A percentile compares a stretch with the other conserved stretches of the same genome.
These are phyloP conservation scores for Fusarium armeniacum DNA, from an alignment of 2,329 filamentous ascomycete genomes.

Conservation along the genomic window DNA sequence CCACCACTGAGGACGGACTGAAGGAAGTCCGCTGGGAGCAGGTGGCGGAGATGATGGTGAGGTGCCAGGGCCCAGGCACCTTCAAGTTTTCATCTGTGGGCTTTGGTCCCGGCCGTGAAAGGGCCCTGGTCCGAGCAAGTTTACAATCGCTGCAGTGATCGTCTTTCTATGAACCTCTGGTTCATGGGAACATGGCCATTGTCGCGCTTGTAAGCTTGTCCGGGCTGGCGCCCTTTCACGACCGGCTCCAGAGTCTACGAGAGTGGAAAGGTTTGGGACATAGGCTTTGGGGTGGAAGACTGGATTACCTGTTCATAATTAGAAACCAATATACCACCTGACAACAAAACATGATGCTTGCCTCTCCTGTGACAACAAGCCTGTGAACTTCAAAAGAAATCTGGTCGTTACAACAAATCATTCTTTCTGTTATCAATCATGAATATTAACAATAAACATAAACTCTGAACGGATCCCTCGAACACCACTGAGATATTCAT, in stretches of 20 bases:
- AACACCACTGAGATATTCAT: background rate
- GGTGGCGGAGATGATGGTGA: no score
- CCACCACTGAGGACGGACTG: no score
- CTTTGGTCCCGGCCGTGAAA: slow-evolving; percentile 10
- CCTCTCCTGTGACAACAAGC: background rate
- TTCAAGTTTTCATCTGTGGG: background rate
- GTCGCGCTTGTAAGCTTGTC: slow-evolving; percentile 28
- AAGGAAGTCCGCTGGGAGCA: no score
- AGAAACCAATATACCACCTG: slow-evolving; percentile 14
- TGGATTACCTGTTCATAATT: background rate
- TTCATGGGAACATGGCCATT: slow-evolving; percentile 12
- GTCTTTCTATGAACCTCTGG: slow-evolving; percentile 25
- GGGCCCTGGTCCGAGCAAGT: background rate
- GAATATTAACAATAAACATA: no score
- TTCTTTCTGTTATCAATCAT: background rate
- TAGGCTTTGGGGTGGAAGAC: background rate
- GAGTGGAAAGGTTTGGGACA: background rate
- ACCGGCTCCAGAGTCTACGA: background rate
- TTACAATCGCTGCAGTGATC: slow-evolving; percentile 22
- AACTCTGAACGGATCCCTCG: no score
- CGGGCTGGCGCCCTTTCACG: background rate
- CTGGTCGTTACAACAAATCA: background rate
- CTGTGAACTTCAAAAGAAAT: background rate
- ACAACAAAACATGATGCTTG: background rate
- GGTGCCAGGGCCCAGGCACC: no score